A percentile compares a stretch with the other conserved stretches of the same genome.
These are phyloP conservation scores for Spizellomyces punctatus DNA, from an alignment of 192 early-diverging fungal genomes.

Conservation along the genomic window DNA sequence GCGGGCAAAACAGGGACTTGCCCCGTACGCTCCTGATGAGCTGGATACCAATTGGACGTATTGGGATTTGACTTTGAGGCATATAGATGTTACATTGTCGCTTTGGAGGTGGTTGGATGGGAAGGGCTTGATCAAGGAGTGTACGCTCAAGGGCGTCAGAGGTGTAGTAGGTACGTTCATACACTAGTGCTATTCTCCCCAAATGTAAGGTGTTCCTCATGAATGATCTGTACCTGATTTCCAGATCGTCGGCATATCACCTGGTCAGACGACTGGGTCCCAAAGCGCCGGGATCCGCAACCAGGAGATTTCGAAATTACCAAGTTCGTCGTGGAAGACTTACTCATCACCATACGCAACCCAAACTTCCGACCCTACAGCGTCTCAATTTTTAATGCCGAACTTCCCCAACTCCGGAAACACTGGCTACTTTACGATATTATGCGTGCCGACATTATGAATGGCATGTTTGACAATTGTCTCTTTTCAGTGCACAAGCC, in stretches of 20 bases:
- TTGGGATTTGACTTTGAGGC: conserved; percentile 81
- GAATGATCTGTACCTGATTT: not conserved
- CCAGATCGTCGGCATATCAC: conserved; percentile 75
- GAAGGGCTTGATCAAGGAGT: conserved; percentile 70
- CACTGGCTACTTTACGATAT: conserved; percentile 94
- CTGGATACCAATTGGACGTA: conserved; percentile 82
- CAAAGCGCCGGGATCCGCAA: conserved; percentile 60
- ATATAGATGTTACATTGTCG: conserved; percentile 81
- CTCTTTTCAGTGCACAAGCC: conserved; percentile 90
- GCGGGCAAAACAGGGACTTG: conserved; percentile 13
- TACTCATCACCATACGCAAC: conserved; percentile 84
- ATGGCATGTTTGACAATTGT: conserved; percentile 93
- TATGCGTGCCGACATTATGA: conserved; percentile 82
- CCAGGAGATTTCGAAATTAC: conserved; percentile 87
- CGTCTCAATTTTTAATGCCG: conserved; percentile 84
- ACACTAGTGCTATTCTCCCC: not conserved
- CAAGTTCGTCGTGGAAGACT: conserved; percentile 78
- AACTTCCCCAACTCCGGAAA: conserved; percentile 79
- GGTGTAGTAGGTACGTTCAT: conserved; percentile 67
- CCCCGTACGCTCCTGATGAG: conserved; percentile 27
- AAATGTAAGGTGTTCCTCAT: not conserved
- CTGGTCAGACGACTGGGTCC: conserved; percentile 73
- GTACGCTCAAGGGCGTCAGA: conserved; percentile 81
- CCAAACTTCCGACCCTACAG: conserved; percentile 86
- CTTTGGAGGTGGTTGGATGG: conserved; percentile 89